These are phyloP conservation scores for Cladophialophora psammophila DNA, from an alignment of 2,329 filamentous ascomycete genomes.

Conservation along the genomic window DNA sequence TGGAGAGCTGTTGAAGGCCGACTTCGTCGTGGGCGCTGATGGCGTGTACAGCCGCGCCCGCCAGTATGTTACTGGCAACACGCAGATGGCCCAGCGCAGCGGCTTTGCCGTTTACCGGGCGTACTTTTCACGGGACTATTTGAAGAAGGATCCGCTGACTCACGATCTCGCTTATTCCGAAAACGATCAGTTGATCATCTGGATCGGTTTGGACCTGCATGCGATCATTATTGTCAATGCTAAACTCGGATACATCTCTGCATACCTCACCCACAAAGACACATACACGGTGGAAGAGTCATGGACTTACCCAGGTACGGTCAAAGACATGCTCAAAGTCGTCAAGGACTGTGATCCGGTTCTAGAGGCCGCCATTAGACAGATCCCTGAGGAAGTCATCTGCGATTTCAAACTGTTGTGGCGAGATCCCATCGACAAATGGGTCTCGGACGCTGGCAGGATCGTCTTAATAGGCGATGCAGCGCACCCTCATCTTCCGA, in stretches of 20 bases:
- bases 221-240: constrained; percentile 49
- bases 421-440: constrained; percentile 23
- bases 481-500: no score
- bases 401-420: constrained; percentile 44
- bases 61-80: constrained; percentile 52
- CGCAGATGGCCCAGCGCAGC: constrained; percentile 44
- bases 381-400: constrained; percentile 41
- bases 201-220: constrained; percentile 61
- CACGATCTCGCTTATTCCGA: neutral
- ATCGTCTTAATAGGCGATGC: constrained; percentile 29
- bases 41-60: constrained; percentile 38
- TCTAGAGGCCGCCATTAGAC: constrained; percentile 4
- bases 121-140: constrained; percentile 1
- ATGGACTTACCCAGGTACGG: constrained; percentile 60
- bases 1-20: constrained; percentile 46
- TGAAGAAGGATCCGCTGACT: neutral
- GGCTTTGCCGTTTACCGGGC: constrained; percentile 38
- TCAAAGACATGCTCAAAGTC: constrained; percentile 59
- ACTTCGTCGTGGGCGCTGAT: constrained; percentile 40
- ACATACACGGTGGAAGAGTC: constrained; percentile 63
- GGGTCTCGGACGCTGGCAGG: constrained; percentile 40
- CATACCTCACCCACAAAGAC: constrained; percentile 46
- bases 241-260: constrained; percentile 43
- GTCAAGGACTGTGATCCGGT: constrained; percentile 59
- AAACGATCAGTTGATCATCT: constrained; percentile 39